A percentile compares a stretch with the other conserved stretches of the same genome.
phyloP scores from a whole-genome alignment of 768 basidiomycete species.

The Ramaria sp. region DNA sequence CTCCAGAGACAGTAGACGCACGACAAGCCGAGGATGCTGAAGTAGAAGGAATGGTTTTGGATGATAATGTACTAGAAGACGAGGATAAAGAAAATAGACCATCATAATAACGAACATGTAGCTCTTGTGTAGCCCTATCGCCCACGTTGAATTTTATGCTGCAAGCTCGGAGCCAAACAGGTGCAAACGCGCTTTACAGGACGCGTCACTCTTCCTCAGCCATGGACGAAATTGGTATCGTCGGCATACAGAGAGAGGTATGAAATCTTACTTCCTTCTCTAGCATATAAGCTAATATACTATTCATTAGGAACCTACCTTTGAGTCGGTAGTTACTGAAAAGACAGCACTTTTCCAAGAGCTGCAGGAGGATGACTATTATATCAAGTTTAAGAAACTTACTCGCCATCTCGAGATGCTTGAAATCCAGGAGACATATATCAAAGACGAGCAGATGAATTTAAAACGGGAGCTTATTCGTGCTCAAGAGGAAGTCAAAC shows the following conservation, averaged over 20 bases:
- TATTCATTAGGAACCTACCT: slow-evolving; percentile 67
- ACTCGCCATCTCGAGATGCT: slow-evolving; percentile 92
- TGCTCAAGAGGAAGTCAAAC: slow-evolving; percentile 98
- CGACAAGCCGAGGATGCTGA: slow-evolving; percentile 11
- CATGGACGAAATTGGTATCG: slow-evolving; percentile 87
- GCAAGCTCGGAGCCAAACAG: slow-evolving; percentile 14
- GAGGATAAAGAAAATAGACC: slow-evolving; percentile 10
- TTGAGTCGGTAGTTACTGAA: slow-evolving; percentile 79
- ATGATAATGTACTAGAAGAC: slow-evolving; percentile 9
- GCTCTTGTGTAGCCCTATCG: too few species aligned
- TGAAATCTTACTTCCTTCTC: neutral
- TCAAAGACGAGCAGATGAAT: slow-evolving; percentile 97
- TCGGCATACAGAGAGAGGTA: slow-evolving; percentile 67
- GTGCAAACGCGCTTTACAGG: slow-evolving; percentile 17
- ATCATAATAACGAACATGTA: neutral
- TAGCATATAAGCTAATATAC: neutral
- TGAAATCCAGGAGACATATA: slow-evolving; percentile 90
- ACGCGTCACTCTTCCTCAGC: slow-evolving; percentile 11
- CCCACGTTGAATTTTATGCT: too few species aligned
- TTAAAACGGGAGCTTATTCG: slow-evolving; percentile 96
- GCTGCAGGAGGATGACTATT: slow-evolving; percentile 85
- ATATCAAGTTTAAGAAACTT: slow-evolving; percentile 96
- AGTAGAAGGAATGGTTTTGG: slow-evolving; percentile 15
- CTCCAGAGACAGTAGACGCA: neutral
- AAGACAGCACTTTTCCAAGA: slow-evolving; percentile 82